Base-by-base conservation (phyloP, 495 filamentous ascomycete species). In the Aspergillus asperescens region DNA sequence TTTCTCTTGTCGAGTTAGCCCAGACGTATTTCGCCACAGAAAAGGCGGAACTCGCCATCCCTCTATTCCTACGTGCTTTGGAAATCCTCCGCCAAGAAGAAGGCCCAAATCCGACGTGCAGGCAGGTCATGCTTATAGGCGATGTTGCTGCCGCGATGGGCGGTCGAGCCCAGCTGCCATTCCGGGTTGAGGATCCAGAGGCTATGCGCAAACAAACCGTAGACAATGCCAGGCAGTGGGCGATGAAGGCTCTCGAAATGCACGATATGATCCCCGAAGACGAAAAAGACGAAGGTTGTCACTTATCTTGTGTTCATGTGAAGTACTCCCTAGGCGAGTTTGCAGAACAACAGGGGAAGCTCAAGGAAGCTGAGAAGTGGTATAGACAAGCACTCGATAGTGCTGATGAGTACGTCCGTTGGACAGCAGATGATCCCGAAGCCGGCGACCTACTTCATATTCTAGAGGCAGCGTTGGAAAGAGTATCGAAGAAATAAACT, bases 51-150 rank as follows among this genome's bases (percentile, higher is more conserved):
- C 82, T 96, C 7, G 87, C 93, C 13, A 77, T 88, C 23, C 91
- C 92, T n/a, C 73, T 97, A 29, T 95, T 88, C 64, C 77, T 97
- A 56, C 90, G 91, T 56, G 87, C 90, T 2, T 71, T 96, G 34
- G 71, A 81, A 24, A 62, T 92, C 20, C 59, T 78, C 46, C 64
- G 61, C 3, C 47, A 39, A 2, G 67, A 65, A 2, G 73, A 77
- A 41, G 71, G 67, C 10, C 65, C 76, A 10, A 60, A 62, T 1
- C 74, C 71, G n/a, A 71, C 70, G 27, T 94, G 88, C 61, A 82
- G 87, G 67, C 80, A 85, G 24, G 87, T 89, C 38, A 76, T 87
- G 15, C 69, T 96, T 27, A 52, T 77, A 27, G 65, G 63, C 39
- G 58, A 60, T 29, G 61, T 75, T 37, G 66, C 68, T 7, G 58